A percentile compares a stretch with the other conserved stretches of the same genome.
phyloP scores from a whole-genome alignment of 2,329 filamentous ascomycete genomes.

The Alternaria consortialis region DNA sequence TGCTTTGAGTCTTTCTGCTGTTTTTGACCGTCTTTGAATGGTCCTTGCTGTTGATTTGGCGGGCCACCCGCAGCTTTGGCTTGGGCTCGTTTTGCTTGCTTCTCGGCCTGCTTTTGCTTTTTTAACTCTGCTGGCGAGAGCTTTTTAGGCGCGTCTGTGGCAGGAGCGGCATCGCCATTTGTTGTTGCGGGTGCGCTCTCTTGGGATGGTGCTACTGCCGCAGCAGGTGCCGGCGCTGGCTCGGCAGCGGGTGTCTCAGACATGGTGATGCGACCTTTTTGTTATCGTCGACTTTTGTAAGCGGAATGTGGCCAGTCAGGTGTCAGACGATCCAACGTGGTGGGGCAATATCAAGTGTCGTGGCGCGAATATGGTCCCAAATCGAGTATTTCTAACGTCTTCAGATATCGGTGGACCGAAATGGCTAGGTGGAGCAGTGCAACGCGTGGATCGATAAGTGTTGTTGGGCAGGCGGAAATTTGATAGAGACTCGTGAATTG shows the following conservation, averaged over 20 bases:
- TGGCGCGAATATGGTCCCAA: background rate
- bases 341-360: conserved; percentile 17
- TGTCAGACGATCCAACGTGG: conserved; percentile 13
- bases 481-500: conserved; percentile 29
- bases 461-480: conserved; percentile 22
- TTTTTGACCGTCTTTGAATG: conserved; percentile 42
- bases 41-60: conserved; percentile 49
- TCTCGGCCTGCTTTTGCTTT: conserved; percentile 89
- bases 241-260: conserved; percentile 35
- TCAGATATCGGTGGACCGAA: background rate
- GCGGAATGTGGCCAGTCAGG: conserved; percentile 12
- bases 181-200: conserved; percentile 21
- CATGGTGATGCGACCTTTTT: conserved; percentile 27
- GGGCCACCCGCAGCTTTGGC: conserved; percentile 60
- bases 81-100: conserved; percentile 82
- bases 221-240: conserved; percentile 18
- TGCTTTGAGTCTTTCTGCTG: conserved; percentile 49
- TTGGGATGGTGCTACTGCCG: conserved; percentile 20
- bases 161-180: conserved; percentile 34
- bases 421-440: conserved; percentile 4
- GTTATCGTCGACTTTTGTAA: conserved; percentile 2
- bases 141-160: conserved; percentile 58
- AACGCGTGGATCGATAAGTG: conserved; percentile 8
- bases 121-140: conserved; percentile 82
- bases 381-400: background rate